Evolutionary conservation across 352 stramenopile species (phyloP).

Genomic region (Phytophthora lateralis): DNA sequence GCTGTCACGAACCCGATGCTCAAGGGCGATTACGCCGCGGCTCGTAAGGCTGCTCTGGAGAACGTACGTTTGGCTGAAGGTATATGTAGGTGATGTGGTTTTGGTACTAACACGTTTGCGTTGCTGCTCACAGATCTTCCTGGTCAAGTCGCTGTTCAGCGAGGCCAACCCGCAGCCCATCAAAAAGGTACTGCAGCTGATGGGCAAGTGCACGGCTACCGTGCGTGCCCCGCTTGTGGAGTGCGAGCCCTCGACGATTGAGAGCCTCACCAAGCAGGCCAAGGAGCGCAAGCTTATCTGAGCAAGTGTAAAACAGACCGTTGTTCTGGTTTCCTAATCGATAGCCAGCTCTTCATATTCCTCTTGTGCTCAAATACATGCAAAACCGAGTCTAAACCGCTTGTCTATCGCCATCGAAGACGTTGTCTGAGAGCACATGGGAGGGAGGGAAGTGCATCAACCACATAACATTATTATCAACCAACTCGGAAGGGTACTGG

Average conservation of each 20-base stretch:
- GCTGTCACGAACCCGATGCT: slow-evolving; percentile 79
- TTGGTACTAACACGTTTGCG: slow-evolving; percentile 9
- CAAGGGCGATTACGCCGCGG: slow-evolving; percentile 79
- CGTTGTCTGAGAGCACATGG: background rate
- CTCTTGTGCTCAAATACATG: slow-evolving; percentile 17
- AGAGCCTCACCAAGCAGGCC: slow-evolving; percentile 64
- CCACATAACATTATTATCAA: slow-evolving; percentile 33
- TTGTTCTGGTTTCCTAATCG: slow-evolving; percentile 11
- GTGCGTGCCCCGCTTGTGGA: slow-evolving; percentile 79
- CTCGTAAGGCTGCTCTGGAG: slow-evolving; percentile 83
- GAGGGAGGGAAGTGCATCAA: background rate
- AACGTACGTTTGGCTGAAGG: slow-evolving; percentile 59
- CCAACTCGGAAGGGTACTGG: slow-evolving; percentile 5
- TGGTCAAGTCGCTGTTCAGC: slow-evolving; percentile 92
- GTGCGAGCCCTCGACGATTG: slow-evolving; percentile 70
- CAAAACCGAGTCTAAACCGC: slow-evolving; percentile 7
- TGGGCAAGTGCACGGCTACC: slow-evolving; percentile 83
- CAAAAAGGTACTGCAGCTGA: slow-evolving; percentile 89
- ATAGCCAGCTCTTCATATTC: slow-evolving; percentile 22
- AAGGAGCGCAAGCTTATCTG: slow-evolving; percentile 83
- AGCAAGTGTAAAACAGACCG: slow-evolving; percentile 15
- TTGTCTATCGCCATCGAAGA: background rate
- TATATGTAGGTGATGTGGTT: background rate
- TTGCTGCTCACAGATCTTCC: slow-evolving; percentile 62
- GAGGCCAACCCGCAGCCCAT: slow-evolving; percentile 93